Conservation (phyloP, 192 early-diverging fungal species). For the Geranomyces variabilis region DNA sequence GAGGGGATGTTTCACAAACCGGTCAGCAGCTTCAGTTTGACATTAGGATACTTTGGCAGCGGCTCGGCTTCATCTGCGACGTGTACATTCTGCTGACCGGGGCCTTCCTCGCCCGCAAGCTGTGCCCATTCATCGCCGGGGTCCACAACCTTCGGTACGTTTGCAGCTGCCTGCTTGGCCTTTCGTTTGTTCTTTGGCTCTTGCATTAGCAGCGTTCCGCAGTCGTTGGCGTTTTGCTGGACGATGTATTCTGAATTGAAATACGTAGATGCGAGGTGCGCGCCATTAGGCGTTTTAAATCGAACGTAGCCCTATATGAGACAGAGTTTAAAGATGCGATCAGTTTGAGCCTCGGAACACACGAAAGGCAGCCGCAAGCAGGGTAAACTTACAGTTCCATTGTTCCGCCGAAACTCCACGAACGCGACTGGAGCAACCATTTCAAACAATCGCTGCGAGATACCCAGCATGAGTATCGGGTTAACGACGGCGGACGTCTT, state of each 20-base stretch:
- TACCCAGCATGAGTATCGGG: too few species aligned
- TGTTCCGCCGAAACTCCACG: slow-evolving; percentile 28
- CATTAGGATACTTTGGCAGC: slow-evolving; percentile 7
- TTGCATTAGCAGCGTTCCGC: slow-evolving; percentile 30
- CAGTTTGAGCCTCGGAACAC: too few species aligned
- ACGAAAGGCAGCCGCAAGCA: slow-evolving; percentile 4
- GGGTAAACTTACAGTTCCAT: slow-evolving; percentile 13
- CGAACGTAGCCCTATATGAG: slow-evolving; percentile 36
- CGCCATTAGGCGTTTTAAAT: slow-evolving; percentile 40
- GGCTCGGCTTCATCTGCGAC: neutral
- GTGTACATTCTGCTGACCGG: neutral
- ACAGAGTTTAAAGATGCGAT: neutral
- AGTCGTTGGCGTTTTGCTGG: slow-evolving; percentile 36
- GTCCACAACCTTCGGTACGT: too few species aligned
- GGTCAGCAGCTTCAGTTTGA: slow-evolving; percentile 12
- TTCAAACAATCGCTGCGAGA: slow-evolving; percentile 36
- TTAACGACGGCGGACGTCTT: too few species aligned
- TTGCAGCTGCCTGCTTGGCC: neutral
- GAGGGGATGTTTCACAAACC: neutral
- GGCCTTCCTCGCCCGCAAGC: neutral
- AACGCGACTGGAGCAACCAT: slow-evolving; percentile 41
- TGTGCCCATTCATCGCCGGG: neutral
- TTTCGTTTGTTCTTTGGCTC: neutral
- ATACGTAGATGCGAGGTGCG: slow-evolving; percentile 18
- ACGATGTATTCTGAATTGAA: slow-evolving; percentile 34